These are phyloP conservation scores for Trichoderma virens DNA, from an alignment of 495 filamentous ascomycete species.

Conservation along the genomic window DNA sequence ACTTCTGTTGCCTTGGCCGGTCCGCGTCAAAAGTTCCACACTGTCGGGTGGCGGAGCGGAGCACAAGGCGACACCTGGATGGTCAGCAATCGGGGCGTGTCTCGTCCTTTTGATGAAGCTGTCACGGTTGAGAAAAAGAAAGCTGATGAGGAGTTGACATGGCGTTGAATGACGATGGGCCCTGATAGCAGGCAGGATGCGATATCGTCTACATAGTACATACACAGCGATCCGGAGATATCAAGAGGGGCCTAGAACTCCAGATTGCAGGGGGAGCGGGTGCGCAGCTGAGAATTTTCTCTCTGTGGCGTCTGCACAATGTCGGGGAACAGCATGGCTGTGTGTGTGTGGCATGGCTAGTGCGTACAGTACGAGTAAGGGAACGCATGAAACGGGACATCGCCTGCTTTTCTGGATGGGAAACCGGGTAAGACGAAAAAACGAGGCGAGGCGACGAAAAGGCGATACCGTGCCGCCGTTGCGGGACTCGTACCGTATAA, in stretches of 20 bases:
- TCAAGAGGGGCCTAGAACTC: too few species aligned
- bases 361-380: not conserved
- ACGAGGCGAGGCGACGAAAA: not conserved
- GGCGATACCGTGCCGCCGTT: not conserved
- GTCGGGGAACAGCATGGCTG: too few species aligned
- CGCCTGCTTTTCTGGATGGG: not conserved
- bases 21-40: constrained; percentile 3
- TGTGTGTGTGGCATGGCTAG: too few species aligned
- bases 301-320: not conserved
- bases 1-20: constrained; percentile 5
- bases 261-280: not conserved
- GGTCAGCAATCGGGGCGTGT: not conserved
- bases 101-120: too few species aligned
- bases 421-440: not conserved
- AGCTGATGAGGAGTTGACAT: too few species aligned
- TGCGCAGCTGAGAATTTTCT: not conserved
- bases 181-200: too few species aligned
- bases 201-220: too few species aligned
- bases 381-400: not conserved
- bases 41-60: constrained; percentile 9
- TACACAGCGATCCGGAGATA: too few species aligned
- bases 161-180: too few species aligned
- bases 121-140: too few species aligned
- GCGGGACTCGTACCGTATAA: too few species aligned
- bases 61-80: not conserved